These are phyloP conservation scores for Penicillium hordei DNA, from an alignment of 2,329 filamentous ascomycete genomes.

Conservation along the genomic window DNA sequence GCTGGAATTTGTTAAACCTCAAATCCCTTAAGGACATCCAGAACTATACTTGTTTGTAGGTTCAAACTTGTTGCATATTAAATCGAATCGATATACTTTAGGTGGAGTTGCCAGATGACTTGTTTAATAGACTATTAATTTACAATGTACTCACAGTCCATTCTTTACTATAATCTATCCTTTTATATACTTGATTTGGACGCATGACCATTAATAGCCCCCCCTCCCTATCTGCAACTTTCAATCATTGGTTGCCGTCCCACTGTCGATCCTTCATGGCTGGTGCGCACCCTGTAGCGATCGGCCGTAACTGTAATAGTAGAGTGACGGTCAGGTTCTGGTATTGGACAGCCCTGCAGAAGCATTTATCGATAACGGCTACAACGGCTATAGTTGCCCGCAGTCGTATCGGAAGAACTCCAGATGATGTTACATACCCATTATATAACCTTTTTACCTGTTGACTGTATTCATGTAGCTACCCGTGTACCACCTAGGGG, in stretches of 20 bases:
- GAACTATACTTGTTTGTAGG: neutral
- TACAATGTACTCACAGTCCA: neutral
- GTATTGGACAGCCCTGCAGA: constrained; percentile 3
- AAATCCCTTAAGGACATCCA: neutral
- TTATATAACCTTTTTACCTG: neutral
- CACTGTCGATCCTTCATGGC: constrained; percentile 18
- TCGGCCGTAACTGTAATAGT: constrained; percentile 9
- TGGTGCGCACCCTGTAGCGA: constrained; percentile 25
- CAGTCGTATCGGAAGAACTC: constrained; percentile 20
- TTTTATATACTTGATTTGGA: constrained; percentile 5
- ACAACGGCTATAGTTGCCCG: constrained; percentile 5
- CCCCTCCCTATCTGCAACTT: neutral
- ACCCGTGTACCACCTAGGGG: constrained; percentile 21
- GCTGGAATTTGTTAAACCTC: constrained; percentile 10
- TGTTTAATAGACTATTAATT: neutral
- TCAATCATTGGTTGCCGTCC: constrained; percentile 1
- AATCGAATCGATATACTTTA: neutral
- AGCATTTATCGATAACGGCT: neutral
- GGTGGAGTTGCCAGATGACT: neutral
- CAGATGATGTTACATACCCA: constrained; percentile 19
- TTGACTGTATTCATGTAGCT: constrained; percentile 11
- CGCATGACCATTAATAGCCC: constrained; percentile 4
- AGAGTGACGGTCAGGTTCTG: neutral
- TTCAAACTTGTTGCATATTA: neutral
- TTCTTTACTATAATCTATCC: constrained; percentile 4